Conservation (phyloP, 371 early-diverging fungal genomes). For the Mucor plumbeus region DNA sequence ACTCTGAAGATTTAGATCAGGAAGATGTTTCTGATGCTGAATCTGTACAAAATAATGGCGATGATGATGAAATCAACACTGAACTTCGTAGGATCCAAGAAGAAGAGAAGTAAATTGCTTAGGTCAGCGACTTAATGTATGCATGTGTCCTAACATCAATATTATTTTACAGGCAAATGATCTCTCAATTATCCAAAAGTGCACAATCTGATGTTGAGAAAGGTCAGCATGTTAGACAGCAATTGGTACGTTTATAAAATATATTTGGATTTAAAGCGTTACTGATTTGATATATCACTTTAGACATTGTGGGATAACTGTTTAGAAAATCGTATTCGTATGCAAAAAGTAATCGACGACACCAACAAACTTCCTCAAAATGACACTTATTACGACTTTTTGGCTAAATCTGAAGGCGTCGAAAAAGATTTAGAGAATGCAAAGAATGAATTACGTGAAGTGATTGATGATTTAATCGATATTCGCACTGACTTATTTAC, state of each 20-base stretch:
- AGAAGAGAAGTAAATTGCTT: conserved; percentile 72
- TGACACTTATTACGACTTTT: conserved; percentile 37
- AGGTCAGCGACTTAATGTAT: not conserved
- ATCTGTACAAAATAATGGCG: conserved; percentile 23
- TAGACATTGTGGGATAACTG: conserved; percentile 85
- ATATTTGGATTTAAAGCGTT: not conserved
- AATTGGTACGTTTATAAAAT: conserved; percentile 35
- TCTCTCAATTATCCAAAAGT: conserved; percentile 70
- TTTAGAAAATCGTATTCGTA: conserved; percentile 88
- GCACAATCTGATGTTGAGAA: conserved; percentile 86
- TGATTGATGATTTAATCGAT: conserved; percentile 55
- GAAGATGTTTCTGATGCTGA: conserved; percentile 29
- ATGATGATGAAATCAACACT: conserved; percentile 53
- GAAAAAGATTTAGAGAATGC: conserved; percentile 35
- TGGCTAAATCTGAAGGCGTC: conserved; percentile 40
- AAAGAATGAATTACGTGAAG: conserved; percentile 44
- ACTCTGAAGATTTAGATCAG: conserved; percentile 27
- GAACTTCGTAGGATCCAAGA: conserved; percentile 78
- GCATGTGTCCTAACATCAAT: not conserved
- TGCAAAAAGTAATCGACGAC: conserved; percentile 77
- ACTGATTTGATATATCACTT: no score
- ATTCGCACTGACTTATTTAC: conserved; percentile 39
- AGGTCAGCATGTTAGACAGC: conserved; percentile 87
- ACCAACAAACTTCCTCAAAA: conserved; percentile 86
- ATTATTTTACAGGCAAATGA: conserved; percentile 48